A percentile compares a stretch with the other conserved stretches of the same genome.
These are phyloP conservation scores for bread wheat (Triticum aestivum) DNA, from an alignment of 176 grass and related monocot genomes.

Conservation along the genomic window IWGSC_CS_RefSeq_v2.1 NC_057803.1:610914574-610915073, in stretches of 20 bases:
- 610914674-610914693: constrained; percentile 43
- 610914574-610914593: constrained; percentile 54
- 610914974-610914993: constrained; percentile 46
- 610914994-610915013: constrained; percentile 55
- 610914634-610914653: constrained; percentile 52
- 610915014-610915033: constrained; percentile 69
- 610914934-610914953: background rate
- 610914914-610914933: background rate
- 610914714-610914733: background rate
- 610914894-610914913: background rate
- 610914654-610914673: constrained; percentile 60
- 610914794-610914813: constrained; percentile 43
- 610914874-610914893: background rate
- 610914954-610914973: constrained; percentile 24
- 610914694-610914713: constrained; percentile 40
- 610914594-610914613: background rate
- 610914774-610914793: constrained; percentile 36
- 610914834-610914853: constrained; percentile 45
- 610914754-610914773: constrained; percentile 2
- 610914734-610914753: background rate
- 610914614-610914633: constrained; percentile 20
- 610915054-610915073: constrained; percentile 80
- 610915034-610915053: constrained; percentile 70
- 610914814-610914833: constrained; percentile 37
- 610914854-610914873: constrained; percentile 57